Evolutionary conservation across 2,329 filamentous ascomycete genomes (phyloP).

Genomic region (Pseudogymnoascus sp.): DNA sequence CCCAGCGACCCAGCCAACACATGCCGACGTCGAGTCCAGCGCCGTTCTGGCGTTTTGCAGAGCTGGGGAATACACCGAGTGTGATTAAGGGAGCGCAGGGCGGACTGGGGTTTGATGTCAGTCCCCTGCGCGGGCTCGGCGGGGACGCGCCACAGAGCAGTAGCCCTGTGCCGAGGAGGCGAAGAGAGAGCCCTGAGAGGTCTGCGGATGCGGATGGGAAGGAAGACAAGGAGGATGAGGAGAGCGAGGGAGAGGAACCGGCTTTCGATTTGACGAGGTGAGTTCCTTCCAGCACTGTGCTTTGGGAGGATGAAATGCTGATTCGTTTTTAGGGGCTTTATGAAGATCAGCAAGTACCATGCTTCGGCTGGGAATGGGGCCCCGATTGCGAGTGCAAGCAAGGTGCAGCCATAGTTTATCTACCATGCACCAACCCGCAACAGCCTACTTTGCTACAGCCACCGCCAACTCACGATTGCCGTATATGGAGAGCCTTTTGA

Average conservation of each 20-base stretch:
- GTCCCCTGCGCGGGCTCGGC: conserved; percentile 45
- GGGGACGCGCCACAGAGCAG: conserved; percentile 44
- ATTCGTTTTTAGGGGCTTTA: not conserved
- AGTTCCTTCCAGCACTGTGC: not conserved
- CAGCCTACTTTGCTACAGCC: not conserved
- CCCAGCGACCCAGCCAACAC: conserved; percentile 73
- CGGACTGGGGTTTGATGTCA: conserved; percentile 48
- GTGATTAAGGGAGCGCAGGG: conserved; percentile 29
- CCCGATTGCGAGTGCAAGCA: not conserved
- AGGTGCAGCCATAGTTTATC: not conserved
- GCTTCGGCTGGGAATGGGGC: not conserved
- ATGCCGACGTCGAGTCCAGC: conserved; percentile 81
- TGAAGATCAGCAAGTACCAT: conserved; percentile 9
- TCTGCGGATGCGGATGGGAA: conserved; percentile 18
- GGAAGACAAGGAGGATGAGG: conserved; percentile 24
- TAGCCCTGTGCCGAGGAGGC: conserved; percentile 42
- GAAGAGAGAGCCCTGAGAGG: conserved; percentile 13
- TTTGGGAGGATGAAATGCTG: not conserved
- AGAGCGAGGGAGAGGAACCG: conserved; percentile 41
- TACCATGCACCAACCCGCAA: not conserved
- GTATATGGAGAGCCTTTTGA: not conserved
- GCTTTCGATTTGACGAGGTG: conserved; percentile 43
- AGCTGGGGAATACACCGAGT: conserved; percentile 62
- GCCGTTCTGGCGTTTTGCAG: conserved; percentile 82
- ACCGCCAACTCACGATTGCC: not conserved